A percentile compares a stretch with the other conserved stretches of the same genome.
Conservation (phyloP, 164 flowering plant species). For the Nymphaea thermarum region DNA sequence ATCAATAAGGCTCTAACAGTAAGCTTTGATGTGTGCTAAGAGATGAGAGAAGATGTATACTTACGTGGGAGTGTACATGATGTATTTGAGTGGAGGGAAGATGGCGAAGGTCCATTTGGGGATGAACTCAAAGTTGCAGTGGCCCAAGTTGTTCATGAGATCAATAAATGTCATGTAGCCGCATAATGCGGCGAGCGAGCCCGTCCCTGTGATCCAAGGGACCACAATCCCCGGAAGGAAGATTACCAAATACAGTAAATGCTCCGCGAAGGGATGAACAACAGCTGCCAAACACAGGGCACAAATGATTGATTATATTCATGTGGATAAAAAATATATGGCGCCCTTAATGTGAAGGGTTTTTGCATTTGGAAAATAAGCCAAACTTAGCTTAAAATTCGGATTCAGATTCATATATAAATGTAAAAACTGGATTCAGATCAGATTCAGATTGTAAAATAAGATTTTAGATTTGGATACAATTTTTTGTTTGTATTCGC, state of each 20-base stretch:
- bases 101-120: slow-evolving; percentile 24
- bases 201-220: slow-evolving; percentile 5
- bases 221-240: slow-evolving; percentile 24
- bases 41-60: slow-evolving; percentile 6
- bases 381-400: no score
- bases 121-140: slow-evolving; percentile 50
- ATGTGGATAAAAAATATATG: no score
- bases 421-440: no score
- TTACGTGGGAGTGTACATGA: slow-evolving; percentile 62
- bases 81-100: slow-evolving; percentile 40
- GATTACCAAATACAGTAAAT: slow-evolving; percentile 18
- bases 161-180: slow-evolving; percentile 32
- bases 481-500: no score
- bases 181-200: slow-evolving; percentile 10
- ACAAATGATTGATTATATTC: neutral
- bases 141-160: slow-evolving; percentile 52
- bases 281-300: slow-evolving; percentile 29
- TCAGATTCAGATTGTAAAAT: no score
- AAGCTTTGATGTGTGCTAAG: no score
- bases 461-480: no score
- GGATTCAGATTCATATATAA: no score
- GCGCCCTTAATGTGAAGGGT: no score
- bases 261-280: slow-evolving; percentile 48
- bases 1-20: no score
- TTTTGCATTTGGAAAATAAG: no score